These are phyloP conservation scores for Backusella tarrabulga DNA, from an alignment of 192 early-diverging fungal genomes.

Conservation along the genomic window DNA sequence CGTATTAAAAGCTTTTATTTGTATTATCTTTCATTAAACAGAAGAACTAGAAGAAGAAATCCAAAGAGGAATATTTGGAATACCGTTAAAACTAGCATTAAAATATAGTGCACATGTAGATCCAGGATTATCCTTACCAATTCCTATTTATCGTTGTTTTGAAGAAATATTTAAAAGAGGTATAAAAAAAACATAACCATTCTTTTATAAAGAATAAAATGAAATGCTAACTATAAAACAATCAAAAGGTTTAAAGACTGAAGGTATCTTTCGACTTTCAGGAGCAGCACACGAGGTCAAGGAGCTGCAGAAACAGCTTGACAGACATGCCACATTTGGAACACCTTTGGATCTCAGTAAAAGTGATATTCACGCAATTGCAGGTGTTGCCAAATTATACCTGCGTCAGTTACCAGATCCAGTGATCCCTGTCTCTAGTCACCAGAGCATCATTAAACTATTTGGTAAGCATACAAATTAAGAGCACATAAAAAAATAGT, in stretches of 20 bases:
- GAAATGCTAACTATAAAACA: not conserved
- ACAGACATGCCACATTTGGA: slow-evolving; percentile 22
- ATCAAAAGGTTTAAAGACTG: slow-evolving; percentile 18
- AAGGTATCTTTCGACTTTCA: slow-evolving; percentile 36
- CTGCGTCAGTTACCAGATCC: slow-evolving; percentile 26
- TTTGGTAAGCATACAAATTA: not conserved
- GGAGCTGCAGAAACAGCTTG: slow-evolving; percentile 17
- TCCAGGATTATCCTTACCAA: slow-evolving; percentile 19
- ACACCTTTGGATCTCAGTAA: slow-evolving; percentile 23
- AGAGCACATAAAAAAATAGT: not conserved
- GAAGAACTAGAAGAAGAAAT: not conserved
- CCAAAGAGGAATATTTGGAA: slow-evolving; percentile 22
- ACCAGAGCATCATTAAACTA: slow-evolving; percentile 15
- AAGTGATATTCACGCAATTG: slow-evolving; percentile 34
- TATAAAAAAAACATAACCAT: not conserved
- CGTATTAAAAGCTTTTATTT: not conserved
- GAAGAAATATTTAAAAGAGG: slow-evolving; percentile 33
- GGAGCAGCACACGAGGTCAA: slow-evolving; percentile 32
- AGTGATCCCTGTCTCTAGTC: slow-evolving; percentile 29
- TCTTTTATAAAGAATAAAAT: not conserved
- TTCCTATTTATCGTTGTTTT: slow-evolving; percentile 24
- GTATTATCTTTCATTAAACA: not conserved
- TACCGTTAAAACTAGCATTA: slow-evolving; percentile 21
- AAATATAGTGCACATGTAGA: slow-evolving; percentile 10
- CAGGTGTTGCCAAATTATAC: slow-evolving; percentile 32